These are phyloP conservation scores for Petasospora rhodanensis DNA, from an alignment of 1,139 yeast species.

Conservation along the genomic window DNA sequence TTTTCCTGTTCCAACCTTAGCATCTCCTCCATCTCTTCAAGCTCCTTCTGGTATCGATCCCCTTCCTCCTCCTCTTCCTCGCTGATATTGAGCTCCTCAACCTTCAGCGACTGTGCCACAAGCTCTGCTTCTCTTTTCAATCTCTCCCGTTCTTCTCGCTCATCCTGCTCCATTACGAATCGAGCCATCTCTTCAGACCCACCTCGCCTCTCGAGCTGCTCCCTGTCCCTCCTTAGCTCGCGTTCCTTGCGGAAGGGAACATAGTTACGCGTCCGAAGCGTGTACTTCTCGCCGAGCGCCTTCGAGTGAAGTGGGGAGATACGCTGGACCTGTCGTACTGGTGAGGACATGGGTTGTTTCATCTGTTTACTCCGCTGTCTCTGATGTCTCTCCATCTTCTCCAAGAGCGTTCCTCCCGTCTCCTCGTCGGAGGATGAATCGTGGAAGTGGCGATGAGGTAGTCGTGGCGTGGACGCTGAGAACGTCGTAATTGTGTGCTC, in stretches of 20 bases:
- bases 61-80: constrained; percentile 7
- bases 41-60: constrained; percentile 14
- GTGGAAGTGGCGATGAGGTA: too few species aligned
- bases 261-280: constrained; percentile 11
- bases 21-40: constrained; percentile 17
- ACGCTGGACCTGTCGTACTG: constrained; percentile 2
- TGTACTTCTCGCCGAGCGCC: constrained; percentile 12
- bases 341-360: constrained; percentile 14
- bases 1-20: constrained; percentile 12
- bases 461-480: not conserved
- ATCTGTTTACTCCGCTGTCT: constrained; percentile 3
- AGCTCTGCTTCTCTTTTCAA: constrained; percentile 9
- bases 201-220: constrained; percentile 12
- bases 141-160: constrained; percentile 2
- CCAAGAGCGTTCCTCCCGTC: constrained; percentile 3
- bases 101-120: constrained; percentile 5
- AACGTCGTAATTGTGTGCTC: too few species aligned
- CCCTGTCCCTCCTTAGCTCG: constrained; percentile 6
- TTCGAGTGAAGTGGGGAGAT: constrained; percentile 2
- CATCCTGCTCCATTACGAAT: constrained; percentile 9
- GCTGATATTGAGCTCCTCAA: constrained; percentile 8
- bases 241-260: constrained; percentile 11
- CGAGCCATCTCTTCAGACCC: constrained; percentile 14
- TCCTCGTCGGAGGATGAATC: constrained; percentile 4
- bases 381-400: constrained; percentile 6